Conservation (phyloP, 2,329 filamentous ascomycete species). For the Fusarium brevicatenulatum region DNA sequence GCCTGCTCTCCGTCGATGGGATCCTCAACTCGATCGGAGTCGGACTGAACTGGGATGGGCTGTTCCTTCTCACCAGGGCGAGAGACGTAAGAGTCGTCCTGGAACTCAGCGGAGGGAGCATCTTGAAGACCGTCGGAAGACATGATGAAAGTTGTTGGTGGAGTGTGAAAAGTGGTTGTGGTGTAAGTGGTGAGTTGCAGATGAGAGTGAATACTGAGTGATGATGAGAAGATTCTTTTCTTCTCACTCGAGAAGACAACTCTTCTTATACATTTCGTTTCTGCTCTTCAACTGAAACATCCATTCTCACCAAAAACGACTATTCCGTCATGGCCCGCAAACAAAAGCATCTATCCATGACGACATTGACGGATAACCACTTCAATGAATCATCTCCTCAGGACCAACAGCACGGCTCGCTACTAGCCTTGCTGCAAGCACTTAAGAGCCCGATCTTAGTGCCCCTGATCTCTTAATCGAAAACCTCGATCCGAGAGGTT, state of each 20-base stretch:
- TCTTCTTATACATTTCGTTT: constrained; percentile 20
- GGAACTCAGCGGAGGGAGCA: constrained; percentile 19
- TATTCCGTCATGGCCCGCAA: constrained; percentile 24
- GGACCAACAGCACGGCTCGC: constrained; percentile 4
- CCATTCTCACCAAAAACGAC: not conserved
- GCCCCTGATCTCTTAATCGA: not conserved
- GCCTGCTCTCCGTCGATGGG: constrained; percentile 24
- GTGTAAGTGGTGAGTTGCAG: not conserved
- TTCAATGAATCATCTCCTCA: constrained; percentile 37
- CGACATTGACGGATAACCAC: constrained; percentile 32
- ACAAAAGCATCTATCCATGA: constrained; percentile 30
- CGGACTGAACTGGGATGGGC: constrained; percentile 33
- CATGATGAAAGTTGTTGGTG: constrained; percentile 13
- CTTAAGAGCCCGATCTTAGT: constrained; percentile 14
- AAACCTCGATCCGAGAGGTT: constrained; percentile 20
- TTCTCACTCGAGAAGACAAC: not conserved
- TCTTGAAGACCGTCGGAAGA: constrained; percentile 26
- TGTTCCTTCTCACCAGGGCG: constrained; percentile 33
- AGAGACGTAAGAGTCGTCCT: constrained; percentile 32
- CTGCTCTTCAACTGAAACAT: not conserved
- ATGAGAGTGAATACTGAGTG: not conserved
- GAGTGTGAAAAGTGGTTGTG: not conserved
- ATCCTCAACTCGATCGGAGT: constrained; percentile 32
- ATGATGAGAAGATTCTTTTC: accelerated
- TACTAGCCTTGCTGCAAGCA: constrained; percentile 16